Conservation (phyloP, 2,329 filamentous ascomycete genomes). For the Aureobasidium vineae region DNA sequence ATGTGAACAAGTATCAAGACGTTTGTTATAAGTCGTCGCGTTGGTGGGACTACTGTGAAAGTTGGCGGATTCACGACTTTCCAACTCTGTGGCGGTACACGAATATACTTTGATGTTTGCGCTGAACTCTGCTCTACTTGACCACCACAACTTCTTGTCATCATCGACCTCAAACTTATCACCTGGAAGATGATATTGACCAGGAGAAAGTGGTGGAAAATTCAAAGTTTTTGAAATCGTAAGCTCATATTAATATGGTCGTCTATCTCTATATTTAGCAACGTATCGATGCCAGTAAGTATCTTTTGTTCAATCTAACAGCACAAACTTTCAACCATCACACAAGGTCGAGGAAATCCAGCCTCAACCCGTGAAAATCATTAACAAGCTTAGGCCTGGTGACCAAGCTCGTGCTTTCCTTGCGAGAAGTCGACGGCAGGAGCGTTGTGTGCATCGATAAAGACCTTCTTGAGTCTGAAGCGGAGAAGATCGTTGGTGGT, state of each 20-base stretch:
- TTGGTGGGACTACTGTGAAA: no score
- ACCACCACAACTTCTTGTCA: no score
- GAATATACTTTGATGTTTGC: no score
- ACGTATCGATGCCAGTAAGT: neutral
- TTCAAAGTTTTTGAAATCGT: neutral
- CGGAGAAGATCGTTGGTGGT: constrained; percentile 48
- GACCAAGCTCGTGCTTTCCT: constrained; percentile 13
- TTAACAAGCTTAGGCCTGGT: neutral
- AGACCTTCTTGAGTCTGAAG: constrained; percentile 51
- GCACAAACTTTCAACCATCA: neutral
- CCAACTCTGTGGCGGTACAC: no score
- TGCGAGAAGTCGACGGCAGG: constrained; percentile 16
- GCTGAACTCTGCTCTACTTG: no score
- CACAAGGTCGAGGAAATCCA: neutral
- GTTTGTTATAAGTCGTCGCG: no score
- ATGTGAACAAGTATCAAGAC: no score
- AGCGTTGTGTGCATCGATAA: constrained; percentile 37
- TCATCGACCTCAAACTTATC: no score
- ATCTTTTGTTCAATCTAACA: neutral
- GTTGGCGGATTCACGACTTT: no score
- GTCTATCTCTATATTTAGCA: neutral
- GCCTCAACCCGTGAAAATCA: neutral
- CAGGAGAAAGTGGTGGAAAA: no score
- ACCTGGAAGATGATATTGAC: no score
- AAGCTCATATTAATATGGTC: constrained; percentile 12